phyloP scores from a whole-genome alignment of 2,329 filamentous ascomycete species.

The Daldinia eschscholtzii region DNA sequence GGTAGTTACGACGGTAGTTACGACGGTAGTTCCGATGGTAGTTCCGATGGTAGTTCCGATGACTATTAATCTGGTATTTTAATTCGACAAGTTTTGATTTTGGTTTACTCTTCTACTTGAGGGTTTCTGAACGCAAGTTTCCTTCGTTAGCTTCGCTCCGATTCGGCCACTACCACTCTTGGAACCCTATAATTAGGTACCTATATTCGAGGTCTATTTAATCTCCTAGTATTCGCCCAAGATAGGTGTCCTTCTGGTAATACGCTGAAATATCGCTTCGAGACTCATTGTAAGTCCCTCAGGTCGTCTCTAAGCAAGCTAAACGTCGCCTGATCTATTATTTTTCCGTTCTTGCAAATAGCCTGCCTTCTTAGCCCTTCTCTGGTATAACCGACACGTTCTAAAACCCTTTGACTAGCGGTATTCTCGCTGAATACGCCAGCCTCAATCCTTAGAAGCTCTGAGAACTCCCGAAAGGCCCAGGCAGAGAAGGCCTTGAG shows the following conservation, averaged over 20 bases:
- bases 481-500: slow-evolving; percentile 57
- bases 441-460: slow-evolving; percentile 59
- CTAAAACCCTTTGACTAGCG: slow-evolving; percentile 59
- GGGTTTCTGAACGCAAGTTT: background rate
- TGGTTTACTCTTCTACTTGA: background rate
- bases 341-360: slow-evolving; percentile 57
- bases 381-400: slow-evolving; percentile 57
- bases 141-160: background rate
- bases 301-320: slow-evolving; percentile 57
- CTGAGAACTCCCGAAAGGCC: slow-evolving; percentile 59
- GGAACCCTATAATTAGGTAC: background rate
- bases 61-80: background rate
- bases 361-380: slow-evolving; percentile 61
- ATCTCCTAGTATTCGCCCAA: background rate
- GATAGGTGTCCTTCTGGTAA: background rate
- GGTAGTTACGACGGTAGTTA: background rate
- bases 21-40: background rate
- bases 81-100: too few species aligned
- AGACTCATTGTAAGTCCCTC: slow-evolving; percentile 17
- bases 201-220: background rate
- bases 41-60: background rate
- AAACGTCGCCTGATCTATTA: slow-evolving; percentile 56
- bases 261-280: background rate
- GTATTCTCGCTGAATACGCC: slow-evolving; percentile 55
- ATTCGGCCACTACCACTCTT: background rate